A percentile compares a stretch with the other conserved stretches of the same genome.
Evolutionary conservation across 2,329 filamentous ascomycete species (phyloP).

Genomic region (Alternaria incomplexa): DNA sequence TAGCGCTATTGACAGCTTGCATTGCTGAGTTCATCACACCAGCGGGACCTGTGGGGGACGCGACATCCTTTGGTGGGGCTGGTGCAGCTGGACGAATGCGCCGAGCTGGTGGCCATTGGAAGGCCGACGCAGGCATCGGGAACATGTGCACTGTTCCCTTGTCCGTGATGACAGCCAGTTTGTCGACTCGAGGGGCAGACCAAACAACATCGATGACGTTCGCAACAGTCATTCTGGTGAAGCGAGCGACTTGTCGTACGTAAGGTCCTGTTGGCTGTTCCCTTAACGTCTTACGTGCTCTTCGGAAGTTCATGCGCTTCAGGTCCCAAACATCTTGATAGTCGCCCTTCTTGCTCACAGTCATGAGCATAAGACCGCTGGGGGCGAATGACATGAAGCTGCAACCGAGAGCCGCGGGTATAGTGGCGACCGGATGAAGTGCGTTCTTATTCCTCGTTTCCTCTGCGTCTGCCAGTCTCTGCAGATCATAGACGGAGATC

Average conservation of each 20-base stretch:
- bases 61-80: constrained; percentile 40
- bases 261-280: constrained; percentile 48
- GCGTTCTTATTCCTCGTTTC: constrained; percentile 58
- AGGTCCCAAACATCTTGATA: constrained; percentile 83
- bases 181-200: constrained; percentile 80
- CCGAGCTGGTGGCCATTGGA: constrained; percentile 81
- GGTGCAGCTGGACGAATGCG: constrained; percentile 42
- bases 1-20: constrained; percentile 53
- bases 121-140: constrained; percentile 81
- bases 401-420: constrained; percentile 74
- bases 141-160: constrained; percentile 95
- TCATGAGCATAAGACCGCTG: constrained; percentile 74
- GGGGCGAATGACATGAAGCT: constrained; percentile 82
- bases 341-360: constrained; percentile 83
- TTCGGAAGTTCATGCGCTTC: constrained; percentile 61
- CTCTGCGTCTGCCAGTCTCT: constrained; percentile 59
- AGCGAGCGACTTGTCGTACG: constrained; percentile 85
- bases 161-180: constrained; percentile 87
- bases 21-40: constrained; percentile 48
- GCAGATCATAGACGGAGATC: constrained; percentile 76
- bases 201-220: constrained; percentile 90
- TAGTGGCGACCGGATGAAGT: constrained; percentile 71
- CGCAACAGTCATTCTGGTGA: constrained; percentile 89
- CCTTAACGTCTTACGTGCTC: constrained; percentile 37
- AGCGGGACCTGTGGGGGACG: constrained; percentile 38